Evolutionary conservation across 2,329 filamentous ascomycete genomes (phyloP), one percentile per base, ranked within the genome.

Genomic region (Alternaria viburni): DNA sequence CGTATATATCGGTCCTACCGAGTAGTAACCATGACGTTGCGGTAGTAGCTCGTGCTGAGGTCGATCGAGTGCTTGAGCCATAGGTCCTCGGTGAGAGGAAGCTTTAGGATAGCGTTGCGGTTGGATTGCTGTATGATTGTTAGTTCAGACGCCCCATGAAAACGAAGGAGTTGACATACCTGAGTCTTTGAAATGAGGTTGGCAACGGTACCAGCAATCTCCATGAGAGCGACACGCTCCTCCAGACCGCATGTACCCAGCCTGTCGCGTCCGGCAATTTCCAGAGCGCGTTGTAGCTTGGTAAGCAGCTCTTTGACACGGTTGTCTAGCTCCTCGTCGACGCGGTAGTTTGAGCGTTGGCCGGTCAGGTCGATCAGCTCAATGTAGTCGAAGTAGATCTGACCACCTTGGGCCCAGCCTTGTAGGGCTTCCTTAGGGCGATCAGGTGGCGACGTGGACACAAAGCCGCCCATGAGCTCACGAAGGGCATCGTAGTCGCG

Each of bases 351-450:
- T 36, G 71, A 71, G 51, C 72, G 57, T 65, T 74, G 68, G 51
- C 70, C 67, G 9, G 73, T 73, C 32, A 80, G 61, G 69, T 82
- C 78, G 19, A 85, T 79, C 41, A 89, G 76, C 52, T 83, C 81
- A 28, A 89, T 80, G 75, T 86, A 89, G 71, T 89, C 87, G 30
- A 86, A 84, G 77, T 97, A 98, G 23, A 98, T 88, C 69, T 91
- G 89, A 5, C 93, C 95, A 26, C 93, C 94, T 17, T 88, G 81
- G 10, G 88, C 83, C 96, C 96, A 97, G 57, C 90, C 89, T 11
- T 86, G 81, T 30, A 97, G 89, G 19, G 69, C 69, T 30, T 77
- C 76, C 51, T 68, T 70, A 1, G 64, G 64, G 49, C 65, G 64
- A 10, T 47, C 23, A 44, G 51, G 60, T 15, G 61, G 85, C 82